Base-by-base conservation (phyloP, 306 rosid species). In the Corylus avellana region DNA sequence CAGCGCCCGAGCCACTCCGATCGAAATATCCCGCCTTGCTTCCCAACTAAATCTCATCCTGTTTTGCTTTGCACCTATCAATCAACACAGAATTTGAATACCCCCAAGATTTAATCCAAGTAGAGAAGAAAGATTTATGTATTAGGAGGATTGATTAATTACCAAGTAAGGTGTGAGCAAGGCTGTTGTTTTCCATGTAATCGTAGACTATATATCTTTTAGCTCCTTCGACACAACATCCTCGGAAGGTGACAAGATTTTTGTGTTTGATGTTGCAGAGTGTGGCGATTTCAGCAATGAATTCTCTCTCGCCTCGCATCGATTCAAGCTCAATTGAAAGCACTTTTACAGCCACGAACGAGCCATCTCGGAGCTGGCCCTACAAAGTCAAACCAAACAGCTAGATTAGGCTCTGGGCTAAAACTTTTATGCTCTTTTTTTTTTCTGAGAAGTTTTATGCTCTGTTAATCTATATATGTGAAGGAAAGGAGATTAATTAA, bases 121-220 rank as follows among this genome's bases (percentile, higher is more conserved):
- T 50, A 17, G 10, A 20, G 7, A 18, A 18, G 3, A 32, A 32
- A 32, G 35, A 32, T 32, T 32, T 32, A 3, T 32, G 2, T 32
- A 32, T 32, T 32, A 32, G 35, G 35, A 32, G 35, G 35, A 32
- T 32, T 32, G 35, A 32, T 32, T 22, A 10, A n/a, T 87, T 81
- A 94, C 98, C 92, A 62, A 87, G 84, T 63, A 93, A 92, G 76
- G 84, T 78, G 67, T 83, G 77, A 61, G 88, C 29, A 69, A 95
- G 94, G 86, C 94, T 95, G 53, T 91, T 95, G 80, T 95, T 92
- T 64, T 89, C 92, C 99, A 95, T 93, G 87, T 86, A 95, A 61
- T 95, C 94, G 58, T 93, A 95, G 50, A 95, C 96, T 77, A 95
- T 81, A 64, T 86, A 95, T 89, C 99, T 90, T 0, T 66, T 73